Evolutionary conservation across 345 rosid genomes (phyloP).

Genomic region (Dimocarpus longan): DNA sequence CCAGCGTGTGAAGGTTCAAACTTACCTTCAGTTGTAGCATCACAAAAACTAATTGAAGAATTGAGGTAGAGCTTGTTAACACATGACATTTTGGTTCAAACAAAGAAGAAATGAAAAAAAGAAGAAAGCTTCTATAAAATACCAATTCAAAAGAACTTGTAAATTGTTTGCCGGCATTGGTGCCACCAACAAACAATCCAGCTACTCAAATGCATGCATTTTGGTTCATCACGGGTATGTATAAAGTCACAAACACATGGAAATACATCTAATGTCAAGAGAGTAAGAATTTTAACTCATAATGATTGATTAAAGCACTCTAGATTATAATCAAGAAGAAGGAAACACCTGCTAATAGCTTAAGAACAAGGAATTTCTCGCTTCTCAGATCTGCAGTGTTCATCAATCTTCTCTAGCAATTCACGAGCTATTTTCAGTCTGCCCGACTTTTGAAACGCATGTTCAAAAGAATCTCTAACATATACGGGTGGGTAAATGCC

Average conservation of each 20-base stretch:
- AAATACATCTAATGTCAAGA: background rate
- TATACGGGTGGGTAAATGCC: constrained; percentile 32
- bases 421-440: constrained; percentile 29
- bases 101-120: too few species aligned
- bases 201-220: background rate
- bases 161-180: background rate
- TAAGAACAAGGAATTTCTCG: background rate
- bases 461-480: constrained; percentile 29
- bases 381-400: background rate
- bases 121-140: too few species aligned
- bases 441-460: constrained; percentile 30
- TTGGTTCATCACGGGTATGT: background rate
- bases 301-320: background rate
- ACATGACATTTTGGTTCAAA: background rate
- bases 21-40: background rate
- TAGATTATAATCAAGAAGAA: too few species aligned
- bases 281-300: background rate
- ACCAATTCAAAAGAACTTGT: background rate
- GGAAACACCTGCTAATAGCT: background rate
- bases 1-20: too few species aligned
- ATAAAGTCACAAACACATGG: too few species aligned
- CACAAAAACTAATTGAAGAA: background rate
- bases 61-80: background rate
- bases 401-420: constrained; percentile 29
- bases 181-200: background rate